Percentiles rank a stretch among this genome's conserved stretches.
These are phyloP conservation scores for Artemisia tridentata DNA, from an alignment of 129 eudicot species.

Conservation along the genomic window DNA sequence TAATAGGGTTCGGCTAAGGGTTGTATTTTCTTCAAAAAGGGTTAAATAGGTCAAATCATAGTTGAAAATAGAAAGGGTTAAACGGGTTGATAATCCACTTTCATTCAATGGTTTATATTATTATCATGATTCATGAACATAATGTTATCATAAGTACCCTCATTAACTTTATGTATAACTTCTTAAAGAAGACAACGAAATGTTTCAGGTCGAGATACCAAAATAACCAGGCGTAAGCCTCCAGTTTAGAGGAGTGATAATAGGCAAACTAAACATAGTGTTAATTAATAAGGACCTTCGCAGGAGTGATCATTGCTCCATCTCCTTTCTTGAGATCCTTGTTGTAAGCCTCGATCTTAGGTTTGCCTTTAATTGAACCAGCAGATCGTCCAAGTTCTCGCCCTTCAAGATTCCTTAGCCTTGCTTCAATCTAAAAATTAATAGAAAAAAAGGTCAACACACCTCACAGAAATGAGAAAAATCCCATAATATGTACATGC, in stretches of 20 bases:
- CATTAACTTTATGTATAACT: too few species aligned
- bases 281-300: conserved; percentile 49
- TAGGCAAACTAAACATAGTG: neutral
- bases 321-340: conserved; percentile 84
- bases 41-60: too few species aligned
- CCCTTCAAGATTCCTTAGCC: conserved; percentile 83
- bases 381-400: conserved; percentile 79
- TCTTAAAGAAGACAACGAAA: too few species aligned
- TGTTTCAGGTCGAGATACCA: too few species aligned
- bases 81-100: too few species aligned
- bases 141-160: too few species aligned
- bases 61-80: too few species aligned
- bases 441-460: neutral
- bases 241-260: neutral
- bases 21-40: too few species aligned
- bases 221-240: too few species aligned
- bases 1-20: too few species aligned
- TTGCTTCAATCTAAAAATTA: conserved; percentile 73
- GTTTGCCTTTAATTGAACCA: conserved; percentile 90
- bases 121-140: too few species aligned
- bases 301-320: conserved; percentile 80
- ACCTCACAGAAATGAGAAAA: neutral
- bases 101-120: too few species aligned
- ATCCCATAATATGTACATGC: neutral
- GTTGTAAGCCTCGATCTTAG: conserved; percentile 83